These are phyloP conservation scores for Volvariella volvacea DNA, from an alignment of 1,284 basidiomycete species.

Conservation along the genomic window DNA sequence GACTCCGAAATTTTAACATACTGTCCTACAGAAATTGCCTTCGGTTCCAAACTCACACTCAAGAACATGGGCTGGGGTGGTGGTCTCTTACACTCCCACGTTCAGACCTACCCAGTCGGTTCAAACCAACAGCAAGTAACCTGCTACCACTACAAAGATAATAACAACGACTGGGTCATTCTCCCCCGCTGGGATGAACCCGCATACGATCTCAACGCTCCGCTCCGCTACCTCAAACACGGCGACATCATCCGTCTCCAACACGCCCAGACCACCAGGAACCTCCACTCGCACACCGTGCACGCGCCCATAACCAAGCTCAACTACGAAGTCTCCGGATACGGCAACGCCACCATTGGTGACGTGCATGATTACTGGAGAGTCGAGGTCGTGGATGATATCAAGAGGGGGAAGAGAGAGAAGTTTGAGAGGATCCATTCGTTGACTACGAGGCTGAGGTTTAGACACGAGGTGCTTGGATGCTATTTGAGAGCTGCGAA, in stretches of 20 bases:
- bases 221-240: conserved; percentile 69
- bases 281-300: conserved; percentile 90
- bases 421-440: conserved; percentile 75
- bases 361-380: conserved; percentile 91
- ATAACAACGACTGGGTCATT: conserved; percentile 91
- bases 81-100: conserved; percentile 92
- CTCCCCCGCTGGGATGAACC: conserved; percentile 78
- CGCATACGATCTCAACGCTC: conserved; percentile 54
- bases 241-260: conserved; percentile 79
- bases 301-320: conserved; percentile 88
- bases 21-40: conserved; percentile 73
- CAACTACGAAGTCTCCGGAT: conserved; percentile 89
- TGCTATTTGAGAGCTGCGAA: conserved; percentile 93
- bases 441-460: conserved; percentile 83
- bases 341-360: conserved; percentile 84
- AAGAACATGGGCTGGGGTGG: conserved; percentile 99
- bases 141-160: conserved; percentile 99
- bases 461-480: conserved; percentile 72
- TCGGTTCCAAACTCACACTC: conserved; percentile 86
- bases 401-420: conserved; percentile 55
- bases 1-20: not conserved
- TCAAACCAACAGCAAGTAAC: conserved; percentile 96
- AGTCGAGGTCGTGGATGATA: conserved; percentile 92
- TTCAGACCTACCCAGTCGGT: conserved; percentile 92
- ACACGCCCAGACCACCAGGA: conserved; percentile 79